phyloP scores from a whole-genome alignment of 257 asterid genomes.

The Thymus mandschuricus region DNA sequence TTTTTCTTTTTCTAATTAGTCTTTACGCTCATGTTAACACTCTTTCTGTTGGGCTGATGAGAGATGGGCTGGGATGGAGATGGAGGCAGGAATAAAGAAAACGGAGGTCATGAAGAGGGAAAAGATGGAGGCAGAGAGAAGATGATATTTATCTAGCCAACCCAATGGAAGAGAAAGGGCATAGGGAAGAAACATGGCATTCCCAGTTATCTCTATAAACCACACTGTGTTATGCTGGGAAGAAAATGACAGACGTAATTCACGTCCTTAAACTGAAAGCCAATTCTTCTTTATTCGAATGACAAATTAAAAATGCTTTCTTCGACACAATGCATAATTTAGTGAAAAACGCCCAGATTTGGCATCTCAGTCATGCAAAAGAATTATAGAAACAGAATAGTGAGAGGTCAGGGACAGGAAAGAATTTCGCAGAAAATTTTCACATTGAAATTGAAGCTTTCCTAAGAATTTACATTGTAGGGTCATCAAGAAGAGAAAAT shows the following conservation, averaged over 20 bases:
- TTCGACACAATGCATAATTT: not conserved
- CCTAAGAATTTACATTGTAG: not conserved
- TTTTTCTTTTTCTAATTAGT: not conserved
- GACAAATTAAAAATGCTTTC: not conserved
- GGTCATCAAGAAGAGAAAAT: not conserved
- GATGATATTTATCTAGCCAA: not conserved
- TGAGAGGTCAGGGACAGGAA: conserved; percentile 7
- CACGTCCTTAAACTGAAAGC: not conserved
- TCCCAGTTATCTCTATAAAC: not conserved
- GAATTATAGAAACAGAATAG: not conserved
- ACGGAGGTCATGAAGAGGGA: not conserved
- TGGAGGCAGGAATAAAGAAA: not conserved
- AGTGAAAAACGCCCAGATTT: not conserved
- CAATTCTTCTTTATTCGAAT: not conserved
- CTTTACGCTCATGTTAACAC: not conserved
- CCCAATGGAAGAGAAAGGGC: not conserved
- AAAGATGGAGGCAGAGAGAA: not conserved
- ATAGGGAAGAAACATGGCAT: not conserved
- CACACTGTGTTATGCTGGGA: not conserved
- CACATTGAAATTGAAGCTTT: conserved; percentile 3
- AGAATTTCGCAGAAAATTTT: not conserved
- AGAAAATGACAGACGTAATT: not conserved
- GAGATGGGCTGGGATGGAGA: not conserved
- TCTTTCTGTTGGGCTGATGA: not conserved
- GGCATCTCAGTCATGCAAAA: not conserved